phyloP scores from a whole-genome alignment of 2,329 filamentous ascomycete genomes.

The Hypocreales sp. region DNA sequence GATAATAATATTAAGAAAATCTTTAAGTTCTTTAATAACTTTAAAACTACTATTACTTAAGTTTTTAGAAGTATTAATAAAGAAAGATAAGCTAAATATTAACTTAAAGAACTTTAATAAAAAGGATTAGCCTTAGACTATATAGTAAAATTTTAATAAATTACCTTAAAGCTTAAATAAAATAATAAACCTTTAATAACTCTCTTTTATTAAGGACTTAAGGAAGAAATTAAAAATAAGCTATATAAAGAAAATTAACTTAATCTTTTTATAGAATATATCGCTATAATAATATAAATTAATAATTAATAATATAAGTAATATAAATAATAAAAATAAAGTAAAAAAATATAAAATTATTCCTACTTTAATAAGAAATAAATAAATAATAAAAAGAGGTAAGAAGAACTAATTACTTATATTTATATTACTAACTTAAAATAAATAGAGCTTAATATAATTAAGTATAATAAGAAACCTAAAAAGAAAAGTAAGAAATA shows the following conservation, averaged over 20 bases:
- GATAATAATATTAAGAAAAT: constrained; percentile 1
- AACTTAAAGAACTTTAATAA: constrained; percentile 1
- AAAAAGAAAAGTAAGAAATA: no score
- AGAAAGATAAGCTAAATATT: not conserved
- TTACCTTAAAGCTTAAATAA: not conserved
- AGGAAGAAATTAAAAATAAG: constrained; percentile 2
- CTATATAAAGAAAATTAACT: constrained; percentile 1
- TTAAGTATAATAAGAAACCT: not conserved
- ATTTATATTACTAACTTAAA: no score
- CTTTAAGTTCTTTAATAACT: not conserved
- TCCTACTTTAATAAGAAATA: no score
- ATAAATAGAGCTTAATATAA: not conserved
- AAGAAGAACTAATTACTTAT: no score
- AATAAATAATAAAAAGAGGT: no score
- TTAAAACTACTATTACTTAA: no score
- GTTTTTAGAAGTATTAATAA: constrained; percentile 1
- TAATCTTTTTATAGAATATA: not conserved
- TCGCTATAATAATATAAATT: constrained; percentile 1
- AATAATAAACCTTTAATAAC: no score
- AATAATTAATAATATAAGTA: constrained; percentile 1
- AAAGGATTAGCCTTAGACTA: no score
- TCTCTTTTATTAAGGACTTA: no score
- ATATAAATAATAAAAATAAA: constrained; percentile 1
- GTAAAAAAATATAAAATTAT: no score
- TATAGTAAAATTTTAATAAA: no score